Evolutionary conservation across 192 early-diverging fungal genomes (phyloP).

Genomic region (Coemansia sp.): DNA sequence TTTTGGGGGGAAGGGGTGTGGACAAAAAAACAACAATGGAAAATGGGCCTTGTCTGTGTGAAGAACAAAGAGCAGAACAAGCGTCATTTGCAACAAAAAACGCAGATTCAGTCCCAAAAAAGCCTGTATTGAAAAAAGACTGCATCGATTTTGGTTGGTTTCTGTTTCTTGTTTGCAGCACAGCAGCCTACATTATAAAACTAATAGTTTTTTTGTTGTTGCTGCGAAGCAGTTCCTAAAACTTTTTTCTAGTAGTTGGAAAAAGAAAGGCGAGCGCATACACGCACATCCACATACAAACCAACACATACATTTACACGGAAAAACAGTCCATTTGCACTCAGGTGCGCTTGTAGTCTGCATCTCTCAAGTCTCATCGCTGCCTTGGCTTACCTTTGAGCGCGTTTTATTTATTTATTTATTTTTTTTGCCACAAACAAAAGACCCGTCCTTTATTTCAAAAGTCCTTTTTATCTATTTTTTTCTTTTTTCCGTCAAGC

Average conservation of each 20-base stretch:
- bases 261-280: background rate
- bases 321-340: background rate
- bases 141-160: background rate
- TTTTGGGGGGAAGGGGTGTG: no score
- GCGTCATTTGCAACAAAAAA: background rate
- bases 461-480: conserved; percentile 10
- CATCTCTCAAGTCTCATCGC: background rate
- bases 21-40: no score
- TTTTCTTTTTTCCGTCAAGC: background rate
- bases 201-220: background rate
- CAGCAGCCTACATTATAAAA: background rate
- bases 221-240: background rate
- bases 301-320: background rate
- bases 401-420: no score
- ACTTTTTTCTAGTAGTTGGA: background rate
- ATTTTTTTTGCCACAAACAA: background rate
- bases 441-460: background rate
- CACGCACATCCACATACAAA: background rate
- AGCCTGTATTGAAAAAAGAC: background rate
- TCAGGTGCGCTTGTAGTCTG: background rate
- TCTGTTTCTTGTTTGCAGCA: background rate
- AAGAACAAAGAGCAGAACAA: background rate
- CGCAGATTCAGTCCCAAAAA: background rate
- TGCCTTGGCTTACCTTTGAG: no score
- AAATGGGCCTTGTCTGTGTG: background rate